Evolutionary conservation across 163 green algal genomes (phyloP), one percentile per base, ranked within the genome.

Genomic region (Chlamydomonas reinhardtii): DNA sequence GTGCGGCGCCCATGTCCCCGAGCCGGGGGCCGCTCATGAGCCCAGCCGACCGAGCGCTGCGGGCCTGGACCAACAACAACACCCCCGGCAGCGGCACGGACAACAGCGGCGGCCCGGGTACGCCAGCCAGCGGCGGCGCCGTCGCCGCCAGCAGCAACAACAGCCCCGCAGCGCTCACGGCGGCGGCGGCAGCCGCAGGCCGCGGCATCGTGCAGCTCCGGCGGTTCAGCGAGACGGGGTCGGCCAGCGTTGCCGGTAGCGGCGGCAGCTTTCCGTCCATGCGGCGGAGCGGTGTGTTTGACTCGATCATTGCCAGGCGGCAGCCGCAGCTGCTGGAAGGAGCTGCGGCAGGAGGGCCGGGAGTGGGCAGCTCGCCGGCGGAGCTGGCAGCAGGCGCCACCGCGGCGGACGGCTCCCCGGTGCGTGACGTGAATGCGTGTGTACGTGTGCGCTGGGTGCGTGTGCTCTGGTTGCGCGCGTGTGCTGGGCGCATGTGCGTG

Each of bases 41-140:
- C 14, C 80, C 80, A 4, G 70, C 80, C 8, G 70, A 80, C 54
- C 56, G 80, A 31, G 80, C 70, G 2, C 80, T 79, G 31, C 64
- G 59, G 2, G 80, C 80, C 32, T 86, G 80, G 80, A 79, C 69
- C 54, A 85, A 77, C 70, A 22, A 35, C 27, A 27, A 73, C 22
- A 16, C 4, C 66, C 27, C 69, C 69, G 34, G 34, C 69, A 32
- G 15, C 66, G 31, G 34, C 34, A 25, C 20, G 0, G 69, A 56
- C 29, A 54, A 56, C 69, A 76, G 71, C 71, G 12, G 16, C 71
- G 71, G 37, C 25, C 37, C 39, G 0, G n/a, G n/a, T 0, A 76
- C 37, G 8, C 71, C 71, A 27, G 61, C 71, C 14, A 34, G 62
- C 62, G 27, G 62, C 27, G 62, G 12, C 5, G 2, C 62, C 16